These are phyloP conservation scores for Alternaria arborescens DNA, from an alignment of 2,329 filamentous ascomycete genomes.

Conservation along the genomic window DNA sequence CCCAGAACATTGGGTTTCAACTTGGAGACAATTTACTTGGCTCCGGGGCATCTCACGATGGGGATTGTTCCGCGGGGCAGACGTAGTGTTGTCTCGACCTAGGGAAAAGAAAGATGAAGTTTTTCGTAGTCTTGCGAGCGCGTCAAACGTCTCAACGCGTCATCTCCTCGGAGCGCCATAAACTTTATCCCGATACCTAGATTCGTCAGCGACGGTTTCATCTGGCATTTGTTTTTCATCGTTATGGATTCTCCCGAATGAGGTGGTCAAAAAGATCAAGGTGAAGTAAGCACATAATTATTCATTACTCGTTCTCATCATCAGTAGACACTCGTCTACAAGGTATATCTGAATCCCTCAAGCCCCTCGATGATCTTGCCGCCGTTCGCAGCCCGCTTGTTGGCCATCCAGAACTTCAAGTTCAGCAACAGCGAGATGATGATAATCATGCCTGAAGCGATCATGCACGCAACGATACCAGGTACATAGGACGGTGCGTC, in stretches of 20 bases:
- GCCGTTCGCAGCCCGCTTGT: slow-evolving; percentile 50
- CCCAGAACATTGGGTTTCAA: background rate
- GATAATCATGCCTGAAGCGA: slow-evolving; percentile 47
- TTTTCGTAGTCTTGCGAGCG: background rate
- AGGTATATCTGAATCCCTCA: slow-evolving; percentile 44
- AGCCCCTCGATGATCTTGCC: slow-evolving; percentile 52
- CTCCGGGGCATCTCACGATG: background rate
- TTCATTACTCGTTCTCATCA: background rate
- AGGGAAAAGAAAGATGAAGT: background rate
- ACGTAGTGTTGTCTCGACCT: background rate
- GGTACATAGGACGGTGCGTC: slow-evolving; percentile 49
- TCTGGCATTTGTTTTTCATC: background rate
- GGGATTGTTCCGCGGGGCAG: background rate
- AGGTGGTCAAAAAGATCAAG: background rate
- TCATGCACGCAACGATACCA: slow-evolving; percentile 50
- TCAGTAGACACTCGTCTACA: slow-evolving; percentile 14
- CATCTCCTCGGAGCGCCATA: background rate
- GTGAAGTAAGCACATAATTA: background rate
- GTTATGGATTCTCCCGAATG: background rate
- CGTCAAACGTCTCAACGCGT: background rate
- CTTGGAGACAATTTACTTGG: background rate
- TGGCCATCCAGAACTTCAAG: slow-evolving; percentile 47
- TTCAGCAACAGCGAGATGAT: slow-evolving; percentile 42
- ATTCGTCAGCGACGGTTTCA: background rate
- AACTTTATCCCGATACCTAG: background rate